A percentile compares a stretch with the other conserved stretches of the same genome.
phyloP scores from a whole-genome alignment of 257 asterid genomes.

The Solanum pinnatisectum region DNA sequence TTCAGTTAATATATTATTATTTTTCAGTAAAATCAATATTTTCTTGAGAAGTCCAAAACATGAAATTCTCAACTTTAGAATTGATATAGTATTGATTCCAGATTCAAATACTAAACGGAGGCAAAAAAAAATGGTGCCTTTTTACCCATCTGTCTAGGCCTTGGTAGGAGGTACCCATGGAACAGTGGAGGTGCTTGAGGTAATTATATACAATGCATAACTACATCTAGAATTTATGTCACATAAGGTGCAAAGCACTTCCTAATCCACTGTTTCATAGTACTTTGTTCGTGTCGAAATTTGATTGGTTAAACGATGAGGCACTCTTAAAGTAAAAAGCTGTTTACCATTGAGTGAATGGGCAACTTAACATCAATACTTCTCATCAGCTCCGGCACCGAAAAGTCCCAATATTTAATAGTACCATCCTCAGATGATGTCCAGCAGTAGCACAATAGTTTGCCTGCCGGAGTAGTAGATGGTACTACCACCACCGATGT shows the following conservation, averaged over 20 bases:
- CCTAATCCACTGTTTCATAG: background rate
- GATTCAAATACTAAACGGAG: background rate
- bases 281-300: background rate
- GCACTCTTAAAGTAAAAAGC: background rate
- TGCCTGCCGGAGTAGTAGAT: conserved; percentile 35
- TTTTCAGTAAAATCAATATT: background rate
- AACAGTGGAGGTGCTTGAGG: background rate
- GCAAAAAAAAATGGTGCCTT: background rate
- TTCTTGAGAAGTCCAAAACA: background rate
- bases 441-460: conserved; percentile 62
- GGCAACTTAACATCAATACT: conserved; percentile 47
- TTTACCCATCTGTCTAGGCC: background rate
- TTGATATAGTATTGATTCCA: background rate
- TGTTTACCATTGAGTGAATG: conserved; percentile 64
- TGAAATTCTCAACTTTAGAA: background rate
- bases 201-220: background rate
- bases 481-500: conserved; percentile 84
- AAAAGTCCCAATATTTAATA: conserved; percentile 80
- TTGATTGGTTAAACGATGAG: background rate
- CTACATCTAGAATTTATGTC: background rate
- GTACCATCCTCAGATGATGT: conserved; percentile 90
- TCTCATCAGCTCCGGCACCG: conserved; percentile 58
- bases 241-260: background rate
- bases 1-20: background rate
- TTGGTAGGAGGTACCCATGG: background rate